Base-by-base conservation (phyloP, 2,329 filamentous ascomycete species). In the Fusarium sp. region DNA sequence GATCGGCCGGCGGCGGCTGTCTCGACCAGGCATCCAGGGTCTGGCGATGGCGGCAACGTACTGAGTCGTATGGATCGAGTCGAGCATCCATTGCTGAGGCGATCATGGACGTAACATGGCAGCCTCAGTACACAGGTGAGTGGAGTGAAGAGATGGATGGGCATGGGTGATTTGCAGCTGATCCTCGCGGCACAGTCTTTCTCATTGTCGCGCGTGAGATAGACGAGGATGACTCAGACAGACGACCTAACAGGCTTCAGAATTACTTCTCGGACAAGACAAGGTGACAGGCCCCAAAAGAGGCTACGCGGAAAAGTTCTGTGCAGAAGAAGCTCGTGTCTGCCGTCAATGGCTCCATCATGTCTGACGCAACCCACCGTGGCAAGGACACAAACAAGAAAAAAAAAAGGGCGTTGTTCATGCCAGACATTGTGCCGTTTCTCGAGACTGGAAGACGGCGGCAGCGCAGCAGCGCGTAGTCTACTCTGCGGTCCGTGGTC, bases 191-290 rank as follows among this genome's bases (percentile, higher is more conserved):
- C 68, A 75, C 70, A 66, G 70, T 62, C 32, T 70, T 23, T 23
- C 59, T 39, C 56, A 41, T 67, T 76, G 45, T 73, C 72, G 74
- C 70, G 68, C 66, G 59, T 71, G 66, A 69, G 76, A 77, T 74
- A 76, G 67, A 76, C 72, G 72, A 76, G 68, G 69, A 70, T 73
- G 69, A 74, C 73, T 75, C 68, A 76, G 73, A 77, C 63, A 65
- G 66, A 64, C 62, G 39, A 64, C 72, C 58, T 10, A 57, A 65
- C 50, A 58, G 62, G 35, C 56, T 27, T 27, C 20, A 39, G 23
- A n/a, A 37, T 39, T 27, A 23, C 34, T n/a, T 41, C 39, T 34
- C 27, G 25, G 35, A 4, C 34, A 39, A 37, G 14, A 37, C 16
- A 45, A 41, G 16, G 34, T 43, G 57, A 43, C 57, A 60, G 57